These are phyloP conservation scores for Brasenia schreberi DNA, from an alignment of 164 flowering plant species.

Conservation along the genomic window DNA sequence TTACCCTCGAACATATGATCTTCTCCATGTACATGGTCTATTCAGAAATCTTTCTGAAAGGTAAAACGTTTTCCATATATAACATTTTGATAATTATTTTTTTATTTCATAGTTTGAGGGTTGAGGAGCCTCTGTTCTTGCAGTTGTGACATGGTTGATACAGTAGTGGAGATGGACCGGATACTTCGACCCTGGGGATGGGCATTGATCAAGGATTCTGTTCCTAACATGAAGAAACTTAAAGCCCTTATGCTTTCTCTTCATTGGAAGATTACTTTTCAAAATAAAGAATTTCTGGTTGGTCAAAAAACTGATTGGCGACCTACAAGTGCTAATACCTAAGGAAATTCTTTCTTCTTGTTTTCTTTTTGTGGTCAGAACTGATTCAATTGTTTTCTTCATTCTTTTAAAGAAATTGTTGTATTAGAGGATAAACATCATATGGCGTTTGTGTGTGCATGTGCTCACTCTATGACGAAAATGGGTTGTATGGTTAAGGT, in stretches of 20 bases:
- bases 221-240: conserved; percentile 41
- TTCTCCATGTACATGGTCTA: conserved; percentile 66
- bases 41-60: conserved; percentile 41
- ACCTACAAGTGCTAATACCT: conserved; percentile 15
- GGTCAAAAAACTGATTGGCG: conserved; percentile 76
- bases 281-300: conserved; percentile 47
- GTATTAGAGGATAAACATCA: no score
- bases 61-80: conserved; percentile 18
- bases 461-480: no score
- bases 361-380: no score
- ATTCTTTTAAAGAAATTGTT: no score
- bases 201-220: conserved; percentile 48
- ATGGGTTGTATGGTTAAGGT: no score
- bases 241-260: conserved; percentile 49
- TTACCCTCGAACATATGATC: conserved; percentile 87
- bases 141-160: conserved; percentile 63
- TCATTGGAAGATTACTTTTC: conserved; percentile 48
- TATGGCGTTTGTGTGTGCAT: no score
- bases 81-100: not conserved
- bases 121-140: not conserved
- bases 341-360: no score
- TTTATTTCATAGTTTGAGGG: not conserved
- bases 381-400: no score
- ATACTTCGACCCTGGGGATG: conserved; percentile 76
- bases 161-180: conserved; percentile 73